These are phyloP conservation scores for Echium plantagineum DNA, from an alignment of 257 asterid genomes.

Conservation along the genomic window DNA sequence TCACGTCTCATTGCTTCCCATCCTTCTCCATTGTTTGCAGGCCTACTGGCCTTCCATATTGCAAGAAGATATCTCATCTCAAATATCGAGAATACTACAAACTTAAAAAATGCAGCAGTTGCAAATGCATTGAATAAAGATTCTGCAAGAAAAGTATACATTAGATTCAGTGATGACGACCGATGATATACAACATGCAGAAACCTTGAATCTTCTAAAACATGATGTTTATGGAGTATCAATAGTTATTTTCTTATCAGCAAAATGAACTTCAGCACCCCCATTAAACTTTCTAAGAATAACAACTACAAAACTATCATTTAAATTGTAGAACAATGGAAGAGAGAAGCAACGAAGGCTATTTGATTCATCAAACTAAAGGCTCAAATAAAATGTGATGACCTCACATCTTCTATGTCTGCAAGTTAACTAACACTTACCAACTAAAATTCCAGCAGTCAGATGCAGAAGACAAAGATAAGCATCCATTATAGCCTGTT, in stretches of 20 bases:
- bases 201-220: too few relatives aligned
- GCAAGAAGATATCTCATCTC: constrained; percentile 98
- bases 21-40: constrained; percentile 65
- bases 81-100: constrained; percentile 93
- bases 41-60: constrained; percentile 91
- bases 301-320: too few relatives aligned
- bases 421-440: constrained; percentile 29
- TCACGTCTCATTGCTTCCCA: constrained; percentile 97
- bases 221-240: too few relatives aligned
- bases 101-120: constrained; percentile 96
- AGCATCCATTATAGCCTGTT: constrained; percentile 97
- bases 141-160: constrained; percentile 37
- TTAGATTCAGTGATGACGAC: constrained; percentile 1
- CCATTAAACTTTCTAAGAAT: too few relatives aligned
- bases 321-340: too few relatives aligned
- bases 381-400: too few relatives aligned
- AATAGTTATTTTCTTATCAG: too few relatives aligned
- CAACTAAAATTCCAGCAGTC: constrained; percentile 96
- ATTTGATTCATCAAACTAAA: too few relatives aligned
- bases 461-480: constrained; percentile 94
- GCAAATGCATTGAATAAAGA: constrained; percentile 96
- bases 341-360: too few relatives aligned
- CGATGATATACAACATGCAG: not conserved
- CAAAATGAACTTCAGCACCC: too few relatives aligned
- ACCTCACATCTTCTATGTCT: not conserved